A percentile compares a stretch with the other conserved stretches of the same genome.
Evolutionary conservation across 805 yeast species (phyloP).

Genomic region (Candida nitratophila): DNA sequence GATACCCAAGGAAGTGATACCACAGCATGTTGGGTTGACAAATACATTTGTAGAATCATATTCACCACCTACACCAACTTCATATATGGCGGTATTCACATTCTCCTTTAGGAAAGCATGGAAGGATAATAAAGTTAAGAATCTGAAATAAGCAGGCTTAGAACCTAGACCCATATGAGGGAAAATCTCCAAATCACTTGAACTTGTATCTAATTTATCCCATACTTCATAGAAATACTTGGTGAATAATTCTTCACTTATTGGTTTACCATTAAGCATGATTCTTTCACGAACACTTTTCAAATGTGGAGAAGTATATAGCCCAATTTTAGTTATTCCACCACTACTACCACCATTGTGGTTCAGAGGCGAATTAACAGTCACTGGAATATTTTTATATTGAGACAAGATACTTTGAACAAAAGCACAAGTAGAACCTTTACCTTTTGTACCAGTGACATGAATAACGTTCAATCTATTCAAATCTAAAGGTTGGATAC

Average conservation of each 20-base stretch:
- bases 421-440: slow-evolving; percentile 97
- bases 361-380: too few relatives aligned
- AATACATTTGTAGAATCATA: slow-evolving; percentile 93
- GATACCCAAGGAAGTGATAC: slow-evolving; percentile 79
- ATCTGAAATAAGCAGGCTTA: slow-evolving; percentile 92
- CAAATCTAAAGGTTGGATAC: slow-evolving; percentile 60
- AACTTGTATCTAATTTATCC: slow-evolving; percentile 57
- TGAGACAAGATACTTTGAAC: slow-evolving; percentile 72
- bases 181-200: slow-evolving; percentile 48
- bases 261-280: slow-evolving; percentile 79
- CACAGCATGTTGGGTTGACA: slow-evolving; percentile 73
- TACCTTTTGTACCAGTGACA: slow-evolving; percentile 97
- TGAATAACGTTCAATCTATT: slow-evolving; percentile 76
- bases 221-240: slow-evolving; percentile 91
- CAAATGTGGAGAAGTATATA: slow-evolving; percentile 95
- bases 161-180: slow-evolving; percentile 69
- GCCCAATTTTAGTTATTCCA: slow-evolving; percentile 60
- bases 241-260: slow-evolving; percentile 73
- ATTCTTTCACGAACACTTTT: slow-evolving; percentile 90
- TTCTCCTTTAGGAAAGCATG: slow-evolving; percentile 85
- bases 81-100: slow-evolving; percentile 91
- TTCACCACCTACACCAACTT: slow-evolving; percentile 98
- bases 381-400: slow-evolving; percentile 29
- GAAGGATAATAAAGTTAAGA: slow-evolving; percentile 80
- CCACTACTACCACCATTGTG: too few relatives aligned